Percentiles rank a stretch among this genome's conserved stretches.
These are phyloP conservation scores for Eucalyptus caleyi DNA, from an alignment of 345 rosid genomes.

Conservation along the genomic window DNA sequence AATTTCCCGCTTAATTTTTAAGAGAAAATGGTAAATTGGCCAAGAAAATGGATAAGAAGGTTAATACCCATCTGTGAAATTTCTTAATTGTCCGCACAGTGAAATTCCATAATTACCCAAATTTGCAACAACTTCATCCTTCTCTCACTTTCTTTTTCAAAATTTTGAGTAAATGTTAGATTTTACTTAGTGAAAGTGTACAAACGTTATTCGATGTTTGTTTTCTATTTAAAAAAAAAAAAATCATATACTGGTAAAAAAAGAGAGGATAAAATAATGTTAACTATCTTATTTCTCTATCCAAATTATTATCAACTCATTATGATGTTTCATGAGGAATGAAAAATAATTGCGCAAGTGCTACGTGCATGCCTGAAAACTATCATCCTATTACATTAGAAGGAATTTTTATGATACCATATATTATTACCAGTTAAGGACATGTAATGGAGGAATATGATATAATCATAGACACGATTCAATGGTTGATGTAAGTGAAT, in stretches of 20 bases:
- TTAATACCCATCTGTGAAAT: not conserved
- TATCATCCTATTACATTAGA: not conserved
- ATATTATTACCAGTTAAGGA: not conserved
- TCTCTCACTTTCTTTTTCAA: not conserved
- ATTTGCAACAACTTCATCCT: not conserved
- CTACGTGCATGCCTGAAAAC: not conserved
- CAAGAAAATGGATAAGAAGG: not conserved
- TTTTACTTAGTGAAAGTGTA: not conserved
- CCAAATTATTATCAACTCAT: not conserved
- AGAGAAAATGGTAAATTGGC: not conserved
- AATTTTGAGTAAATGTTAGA: not conserved
- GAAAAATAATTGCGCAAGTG: not conserved
- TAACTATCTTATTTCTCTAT: not conserved
- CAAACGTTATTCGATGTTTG: not conserved
- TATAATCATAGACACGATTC: too few species aligned
- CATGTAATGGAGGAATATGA: not conserved
- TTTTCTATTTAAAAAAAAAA: not conserved
- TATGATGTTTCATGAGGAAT: not conserved
- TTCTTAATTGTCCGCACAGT: not conserved
- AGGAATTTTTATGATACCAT: not conserved
- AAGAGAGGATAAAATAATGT: too few species aligned
- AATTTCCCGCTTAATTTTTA: not conserved
- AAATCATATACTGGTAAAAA: too few species aligned
- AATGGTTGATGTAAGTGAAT: not conserved
- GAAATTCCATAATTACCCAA: not conserved